These are phyloP conservation scores for Beauveria caledonica DNA, from an alignment of 2,329 filamentous ascomycete genomes.

Conservation along the genomic window DNA sequence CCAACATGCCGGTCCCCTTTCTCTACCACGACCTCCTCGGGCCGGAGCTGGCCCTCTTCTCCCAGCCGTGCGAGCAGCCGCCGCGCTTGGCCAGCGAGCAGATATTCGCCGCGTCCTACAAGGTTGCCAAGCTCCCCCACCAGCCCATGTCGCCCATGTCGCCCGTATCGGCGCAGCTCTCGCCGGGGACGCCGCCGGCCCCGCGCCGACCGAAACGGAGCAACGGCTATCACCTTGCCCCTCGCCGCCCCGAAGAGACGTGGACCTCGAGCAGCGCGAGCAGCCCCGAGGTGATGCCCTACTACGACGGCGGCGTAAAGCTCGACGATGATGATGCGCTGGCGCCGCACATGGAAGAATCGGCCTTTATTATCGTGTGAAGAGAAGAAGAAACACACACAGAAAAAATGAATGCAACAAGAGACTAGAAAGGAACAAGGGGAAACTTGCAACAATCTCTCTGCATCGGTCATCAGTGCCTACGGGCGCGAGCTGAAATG, in stretches of 20 bases:
- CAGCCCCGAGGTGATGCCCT: constrained; percentile 1
- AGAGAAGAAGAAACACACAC: not conserved
- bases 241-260: not conserved
- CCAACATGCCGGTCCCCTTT: constrained; percentile 3
- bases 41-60: not conserved
- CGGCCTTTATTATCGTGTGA: constrained; percentile 6
- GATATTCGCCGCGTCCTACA: constrained; percentile 11
- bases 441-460: too few relatives aligned
- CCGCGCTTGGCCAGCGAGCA: not conserved
- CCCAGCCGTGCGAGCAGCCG: not conserved
- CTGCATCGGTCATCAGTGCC: too few relatives aligned
- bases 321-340: not conserved
- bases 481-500: too few relatives aligned
- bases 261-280: not conserved
- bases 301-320: not conserved
- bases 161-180: not conserved
- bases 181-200: not conserved
- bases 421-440: not conserved
- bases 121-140: not conserved
- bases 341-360: not conserved
- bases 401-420: not conserved
- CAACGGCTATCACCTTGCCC: constrained; percentile 3
- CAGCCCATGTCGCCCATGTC: not conserved
- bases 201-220: constrained; percentile 6
- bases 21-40: constrained; percentile 8